Evolutionary conservation across 2,329 filamentous ascomycete genomes (phyloP), one percentile per base, ranked within the genome.

Genomic region (Sporothrix humicola): DNA sequence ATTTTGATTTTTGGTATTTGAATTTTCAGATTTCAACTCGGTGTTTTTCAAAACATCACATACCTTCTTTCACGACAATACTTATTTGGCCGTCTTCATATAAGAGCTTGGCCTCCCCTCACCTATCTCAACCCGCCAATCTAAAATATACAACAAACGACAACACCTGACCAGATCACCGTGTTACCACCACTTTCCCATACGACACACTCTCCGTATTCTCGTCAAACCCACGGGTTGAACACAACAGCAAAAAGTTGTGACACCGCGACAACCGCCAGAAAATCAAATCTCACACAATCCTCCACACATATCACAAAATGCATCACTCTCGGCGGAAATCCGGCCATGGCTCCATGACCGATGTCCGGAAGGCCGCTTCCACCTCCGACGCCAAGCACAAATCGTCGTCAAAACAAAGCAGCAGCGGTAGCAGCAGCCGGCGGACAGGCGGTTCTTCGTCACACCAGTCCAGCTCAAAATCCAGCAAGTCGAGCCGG

Each of bases 261-360:
- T 70, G 58, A 71, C 54, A 52, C 23, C 58, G 37, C 48, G 23
- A 37, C 65, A 66, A 17, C 61, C 61, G n/a, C 42, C 42, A 66
- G 20, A 48, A 66, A 12, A 65, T 8, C 7, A 1, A 37, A 7
- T 13, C 12, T 56, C 42, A 5, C 15, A 37, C 48, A 54, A 23
- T 73, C 75, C 74, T 74, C 73, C 74, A 75, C 74, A 77, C 68
- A 59, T n/a, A 61, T 71, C 69, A 69, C 69, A 71, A 79, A 77
- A 89, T 89, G 87, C 86, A 88, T 80, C 87, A 89, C 80, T 84
- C 83, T 74, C 85, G 87, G 78, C 85, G 85, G 79, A 88, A 85
- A 81, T 89, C 88, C 63, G 87, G 87, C 75, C 86, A 87, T 81
- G 82, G 80, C 78, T 88, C 87, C 72, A 83, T 83, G 81, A 88